These are phyloP conservation scores for Acanthamoeba healyi DNA, from an alignment of 208 protist species.

Conservation along the genomic window DNA sequence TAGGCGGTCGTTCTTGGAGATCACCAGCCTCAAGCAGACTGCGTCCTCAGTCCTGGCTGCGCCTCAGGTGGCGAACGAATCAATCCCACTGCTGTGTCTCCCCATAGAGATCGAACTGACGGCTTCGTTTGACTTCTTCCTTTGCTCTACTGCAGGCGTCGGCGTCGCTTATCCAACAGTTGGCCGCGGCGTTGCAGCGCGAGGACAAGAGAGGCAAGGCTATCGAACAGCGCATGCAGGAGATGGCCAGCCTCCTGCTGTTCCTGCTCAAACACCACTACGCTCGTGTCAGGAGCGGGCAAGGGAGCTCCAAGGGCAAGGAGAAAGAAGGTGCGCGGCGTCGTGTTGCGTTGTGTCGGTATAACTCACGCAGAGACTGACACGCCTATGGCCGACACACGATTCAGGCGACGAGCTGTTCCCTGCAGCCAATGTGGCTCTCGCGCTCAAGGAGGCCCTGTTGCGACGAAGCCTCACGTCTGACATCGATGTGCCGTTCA, in stretches of 20 bases:
- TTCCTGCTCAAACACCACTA: conserved; percentile 45
- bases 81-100: neutral
- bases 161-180: neutral
- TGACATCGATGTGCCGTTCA: neutral
- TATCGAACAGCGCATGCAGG: neutral
- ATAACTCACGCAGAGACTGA: too few species aligned
- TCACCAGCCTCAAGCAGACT: neutral
- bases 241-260: conserved; percentile 5
- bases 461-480: neutral
- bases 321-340: conserved; percentile 1
- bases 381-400: neutral
- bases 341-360: too few species aligned
- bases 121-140: neutral
- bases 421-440: neutral
- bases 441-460: conserved; percentile 8
- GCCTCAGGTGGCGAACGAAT: neutral
- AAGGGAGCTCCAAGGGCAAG: conserved; percentile 4
- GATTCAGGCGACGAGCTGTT: neutral
- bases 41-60: neutral
- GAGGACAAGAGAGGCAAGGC: neutral
- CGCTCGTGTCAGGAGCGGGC: neutral
- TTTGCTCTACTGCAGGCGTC: neutral
- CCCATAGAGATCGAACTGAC: too few species aligned
- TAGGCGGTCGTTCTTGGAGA: neutral
- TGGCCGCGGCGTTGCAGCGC: neutral